These are phyloP conservation scores for Gastrolobium bilobum DNA, from an alignment of 306 rosid genomes.

Conservation along the genomic window DNA sequence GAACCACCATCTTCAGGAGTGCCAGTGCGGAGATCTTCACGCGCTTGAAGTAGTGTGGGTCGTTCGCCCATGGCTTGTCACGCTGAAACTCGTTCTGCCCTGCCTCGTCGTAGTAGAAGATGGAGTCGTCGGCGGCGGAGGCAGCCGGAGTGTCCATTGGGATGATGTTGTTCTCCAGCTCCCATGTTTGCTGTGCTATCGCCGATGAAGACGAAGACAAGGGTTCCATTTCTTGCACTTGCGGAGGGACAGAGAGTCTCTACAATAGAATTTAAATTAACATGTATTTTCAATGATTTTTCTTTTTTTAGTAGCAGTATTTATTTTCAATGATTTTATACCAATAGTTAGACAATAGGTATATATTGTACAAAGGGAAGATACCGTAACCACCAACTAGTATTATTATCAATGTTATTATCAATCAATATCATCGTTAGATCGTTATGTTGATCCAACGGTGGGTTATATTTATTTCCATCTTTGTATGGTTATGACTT, in stretches of 20 bases:
- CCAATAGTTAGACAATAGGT: too few species aligned
- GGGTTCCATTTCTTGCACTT: conserved; percentile 40
- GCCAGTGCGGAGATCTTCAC: conserved; percentile 98
- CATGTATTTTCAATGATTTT: background rate
- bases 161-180: conserved; percentile 86
- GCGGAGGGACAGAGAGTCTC: too few species aligned
- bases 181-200: conserved; percentile 94
- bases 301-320: too few species aligned
- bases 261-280: background rate
- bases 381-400: too few species aligned
- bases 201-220: conserved; percentile 55
- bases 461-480: too few species aligned
- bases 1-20: conserved; percentile 96
- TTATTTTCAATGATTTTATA: too few species aligned
- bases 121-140: conserved; percentile 80
- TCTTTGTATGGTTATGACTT: too few species aligned
- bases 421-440: too few species aligned
- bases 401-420: too few species aligned
- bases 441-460: too few species aligned
- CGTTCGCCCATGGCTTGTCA: conserved; percentile 87
- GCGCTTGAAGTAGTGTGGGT: conserved; percentile 95
- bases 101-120: conserved; percentile 88
- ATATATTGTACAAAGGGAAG: too few species aligned
- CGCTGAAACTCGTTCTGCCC: conserved; percentile 79
- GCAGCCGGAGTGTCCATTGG: conserved; percentile 75